Percentiles rank a stretch among this genome's conserved stretches.
Evolutionary conservation across 495 filamentous ascomycete genomes (phyloP).

Genomic region (Tuber borchii): DNA sequence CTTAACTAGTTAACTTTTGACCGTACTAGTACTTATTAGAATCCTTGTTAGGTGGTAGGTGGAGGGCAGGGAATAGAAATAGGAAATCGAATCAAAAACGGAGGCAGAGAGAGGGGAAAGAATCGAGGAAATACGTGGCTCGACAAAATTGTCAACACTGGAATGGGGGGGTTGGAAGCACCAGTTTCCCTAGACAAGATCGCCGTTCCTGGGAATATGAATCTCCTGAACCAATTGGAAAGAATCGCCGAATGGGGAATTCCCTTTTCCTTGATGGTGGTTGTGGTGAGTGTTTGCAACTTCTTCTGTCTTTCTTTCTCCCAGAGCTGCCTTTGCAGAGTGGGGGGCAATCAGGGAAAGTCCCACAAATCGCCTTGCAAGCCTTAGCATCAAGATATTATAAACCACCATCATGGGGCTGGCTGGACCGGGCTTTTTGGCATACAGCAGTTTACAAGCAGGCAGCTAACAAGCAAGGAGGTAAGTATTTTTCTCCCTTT

Average conservation of each 20-base stretch:
- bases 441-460: background rate
- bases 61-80: background rate
- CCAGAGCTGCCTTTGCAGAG: slow-evolving; percentile 20
- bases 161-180: background rate
- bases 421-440: background rate
- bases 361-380: slow-evolving; percentile 26
- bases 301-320: background rate
- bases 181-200: slow-evolving; percentile 8
- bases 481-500: background rate
- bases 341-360: slow-evolving; percentile 25
- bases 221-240: background rate
- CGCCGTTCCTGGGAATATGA: slow-evolving; percentile 20
- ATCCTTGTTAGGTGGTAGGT: background rate
- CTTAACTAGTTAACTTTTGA: background rate
- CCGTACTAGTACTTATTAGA: background rate
- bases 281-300: background rate
- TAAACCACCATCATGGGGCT: slow-evolving; percentile 7
- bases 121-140: slow-evolving; percentile 27
- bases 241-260: slow-evolving; percentile 29
- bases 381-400: slow-evolving; percentile 12
- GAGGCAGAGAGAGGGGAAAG: background rate
- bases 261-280: background rate
- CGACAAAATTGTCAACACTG: slow-evolving; percentile 22
- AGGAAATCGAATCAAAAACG: background rate
- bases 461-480: background rate